phyloP scores from a whole-genome alignment of 371 early-diverging fungal genomes.

The Lichtheimia corymbifera region DNA sequence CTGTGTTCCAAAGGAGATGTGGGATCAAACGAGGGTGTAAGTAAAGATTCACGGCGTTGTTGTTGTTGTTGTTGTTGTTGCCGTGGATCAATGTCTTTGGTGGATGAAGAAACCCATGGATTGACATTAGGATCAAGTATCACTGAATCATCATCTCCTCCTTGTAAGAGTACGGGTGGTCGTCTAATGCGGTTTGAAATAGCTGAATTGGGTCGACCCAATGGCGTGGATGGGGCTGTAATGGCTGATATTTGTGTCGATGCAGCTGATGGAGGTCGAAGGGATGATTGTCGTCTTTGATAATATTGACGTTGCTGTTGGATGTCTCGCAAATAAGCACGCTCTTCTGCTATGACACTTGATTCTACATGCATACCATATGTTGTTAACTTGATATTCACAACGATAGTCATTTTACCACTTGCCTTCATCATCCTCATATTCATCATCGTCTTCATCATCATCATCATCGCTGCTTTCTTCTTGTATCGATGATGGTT shows the following conservation, averaged over 20 bases:
- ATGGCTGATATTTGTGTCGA: slow-evolving; percentile 29
- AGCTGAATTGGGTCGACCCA: slow-evolving; percentile 15
- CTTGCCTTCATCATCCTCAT: too few relatives aligned
- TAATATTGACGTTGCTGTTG: slow-evolving; percentile 7
- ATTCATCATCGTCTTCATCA: slow-evolving; percentile 5
- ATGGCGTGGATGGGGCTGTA: slow-evolving; percentile 24
- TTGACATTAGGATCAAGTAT: slow-evolving; percentile 32
- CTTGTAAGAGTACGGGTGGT: neutral
- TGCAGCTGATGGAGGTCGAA: slow-evolving; percentile 24
- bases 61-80: slow-evolving; percentile 11
- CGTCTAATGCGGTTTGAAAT: neutral
- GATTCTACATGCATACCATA: neutral
- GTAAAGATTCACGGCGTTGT: neutral
- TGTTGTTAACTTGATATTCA: too few relatives aligned
- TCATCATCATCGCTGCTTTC: slow-evolving; percentile 4
- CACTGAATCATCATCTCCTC: slow-evolving; percentile 10
- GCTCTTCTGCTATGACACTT: slow-evolving; percentile 26
- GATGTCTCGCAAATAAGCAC: slow-evolving; percentile 26
- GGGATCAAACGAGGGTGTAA: slow-evolving; percentile 8
- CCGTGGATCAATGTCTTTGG: slow-evolving; percentile 19
- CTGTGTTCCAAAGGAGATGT: slow-evolving; percentile 8
- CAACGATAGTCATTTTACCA: too few relatives aligned
- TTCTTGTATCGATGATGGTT: slow-evolving; percentile 19
- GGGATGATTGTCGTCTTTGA: slow-evolving; percentile 4
- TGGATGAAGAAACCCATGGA: slow-evolving; percentile 31